Evolutionary conservation across 129 eudicot genomes (phyloP), one percentile per base, ranked within the genome.

Genomic region (Ambrosia trifida): DNA sequence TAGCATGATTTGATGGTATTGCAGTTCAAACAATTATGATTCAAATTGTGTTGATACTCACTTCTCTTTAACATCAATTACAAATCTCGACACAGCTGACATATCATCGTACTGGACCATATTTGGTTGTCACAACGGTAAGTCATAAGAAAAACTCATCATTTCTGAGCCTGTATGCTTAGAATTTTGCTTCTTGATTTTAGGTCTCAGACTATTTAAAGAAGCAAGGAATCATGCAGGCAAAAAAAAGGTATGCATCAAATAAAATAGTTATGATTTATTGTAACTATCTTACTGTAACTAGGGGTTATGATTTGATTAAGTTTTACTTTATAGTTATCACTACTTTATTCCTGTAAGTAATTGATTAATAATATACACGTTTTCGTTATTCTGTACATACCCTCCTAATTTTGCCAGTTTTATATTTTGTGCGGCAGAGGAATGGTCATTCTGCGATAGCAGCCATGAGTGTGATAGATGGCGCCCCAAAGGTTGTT

Each of bases 31-130:
- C 38, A 32, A 71, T 72, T 79, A 82, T 49, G 79, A 47, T 66
- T 64, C 35, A 7, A 64, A 70, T 46, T 79, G 75, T 10, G 19
- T 80, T 41, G 88, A 85, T 59, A 80, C 85, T 78, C 68, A 82
- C 61, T 28, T 63, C 68, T 77, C 66, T 64, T 83, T 89, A 70
- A 75, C 87, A 67, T 76, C 80, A 31, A 58, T 53, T 72, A 74
- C 61, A 62, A 81, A 90, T 81, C 81, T 78, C 47, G 74, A 52
- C 66, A 77, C 83, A 62, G 63, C 87, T 74, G 87, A 87, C 70
- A 87, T 81, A 30, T 38, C 97, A 38, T 87, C 97, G 60, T 80
- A 89, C 16, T 90, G 97, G 97, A 90, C 74, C 65, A 87, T 90
- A 58, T 87, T 90, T 61, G 91, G 87, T 28, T 87, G 85, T 75